Evolutionary conservation across 257 asterid genomes (phyloP).

Genomic region (Pogostemon cablin): DNA sequence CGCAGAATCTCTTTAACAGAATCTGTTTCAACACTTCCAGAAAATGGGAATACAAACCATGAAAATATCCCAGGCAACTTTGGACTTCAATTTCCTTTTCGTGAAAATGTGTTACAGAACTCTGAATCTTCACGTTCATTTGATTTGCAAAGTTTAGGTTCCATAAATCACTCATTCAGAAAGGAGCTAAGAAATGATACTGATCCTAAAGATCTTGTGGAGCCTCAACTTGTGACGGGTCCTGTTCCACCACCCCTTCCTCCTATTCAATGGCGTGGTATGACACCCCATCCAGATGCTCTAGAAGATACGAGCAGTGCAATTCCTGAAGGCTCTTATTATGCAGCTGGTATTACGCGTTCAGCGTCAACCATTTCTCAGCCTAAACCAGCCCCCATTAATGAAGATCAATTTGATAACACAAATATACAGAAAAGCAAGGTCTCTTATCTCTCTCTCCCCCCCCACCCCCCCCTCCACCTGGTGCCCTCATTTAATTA

Average conservation of each 20-base stretch:
- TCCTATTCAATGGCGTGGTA: slow-evolving; percentile 61
- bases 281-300: slow-evolving; percentile 38
- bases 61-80: slow-evolving; percentile 37
- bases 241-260: slow-evolving; percentile 75
- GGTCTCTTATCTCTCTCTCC: slow-evolving; percentile 42
- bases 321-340: slow-evolving; percentile 38
- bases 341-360: slow-evolving; percentile 46
- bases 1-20: slow-evolving; percentile 67
- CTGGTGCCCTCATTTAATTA: not conserved
- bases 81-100: slow-evolving; percentile 43
- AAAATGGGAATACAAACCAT: slow-evolving; percentile 40
- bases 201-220: slow-evolving; percentile 33
- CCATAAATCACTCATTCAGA: slow-evolving; percentile 45
- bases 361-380: slow-evolving; percentile 56
- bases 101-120: slow-evolving; percentile 44
- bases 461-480: not conserved
- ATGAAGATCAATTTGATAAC: slow-evolving; percentile 49
- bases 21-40: slow-evolving; percentile 53
- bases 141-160: slow-evolving; percentile 64
- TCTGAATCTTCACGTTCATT: slow-evolving; percentile 51
- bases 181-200: slow-evolving; percentile 44
- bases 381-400: slow-evolving; percentile 76
- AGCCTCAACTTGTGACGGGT: slow-evolving; percentile 35
- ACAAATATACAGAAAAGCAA: slow-evolving; percentile 50
- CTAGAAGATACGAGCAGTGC: slow-evolving; percentile 37